Evolutionary conservation across 257 asterid species (phyloP), one percentile per base, ranked within the genome.

Genomic region (Fraxinus cuspidata): DNA sequence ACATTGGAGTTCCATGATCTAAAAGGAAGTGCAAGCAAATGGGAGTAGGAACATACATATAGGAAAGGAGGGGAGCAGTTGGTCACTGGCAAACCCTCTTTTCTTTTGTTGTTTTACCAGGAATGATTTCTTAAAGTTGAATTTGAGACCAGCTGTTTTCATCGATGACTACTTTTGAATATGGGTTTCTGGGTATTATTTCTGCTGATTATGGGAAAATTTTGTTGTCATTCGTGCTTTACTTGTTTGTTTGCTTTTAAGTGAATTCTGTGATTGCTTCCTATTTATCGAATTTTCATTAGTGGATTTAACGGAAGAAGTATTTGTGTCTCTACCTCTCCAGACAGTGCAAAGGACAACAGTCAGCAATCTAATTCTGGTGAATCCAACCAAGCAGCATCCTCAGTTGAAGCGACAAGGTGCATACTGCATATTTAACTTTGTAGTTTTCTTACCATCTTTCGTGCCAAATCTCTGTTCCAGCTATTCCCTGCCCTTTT

Each of bases 261-360:
- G 27, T 65, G 84, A 75, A 77, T 68, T 16, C 73, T 63, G 60
- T 66, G 77, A 19, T 77, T 11, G 31, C 73, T 35, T 81, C 76
- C 70, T 81, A 56, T 74, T 44, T 64, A 69, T 85, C 77, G 63
- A 76, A 70, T 53, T 72, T 19, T 66, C 34, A 28, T 27, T 44
- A 58, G n/a, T 38, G 68, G 78, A 81, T 42, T 34, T 49, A 44
- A 79, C 65, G 51, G 66, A 32, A 18, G 5, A 47, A 69, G 68
- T 84, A 7, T 77, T 60, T 80, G 69, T 79, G 58, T 71, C 75
- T 53, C 15, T 65, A 42, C 40, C 71, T 76, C 76, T 75, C 82
- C 97, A 96, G 99, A 92, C 74, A 81, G 81, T 80, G 92, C 90
- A 71, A 96, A 92, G 86, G 87, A 87, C 74, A 65, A 70, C 71